These are phyloP conservation scores for Phytophthora ohioensis DNA, from an alignment of 352 stramenopile species.

Conservation along the genomic window DNA sequence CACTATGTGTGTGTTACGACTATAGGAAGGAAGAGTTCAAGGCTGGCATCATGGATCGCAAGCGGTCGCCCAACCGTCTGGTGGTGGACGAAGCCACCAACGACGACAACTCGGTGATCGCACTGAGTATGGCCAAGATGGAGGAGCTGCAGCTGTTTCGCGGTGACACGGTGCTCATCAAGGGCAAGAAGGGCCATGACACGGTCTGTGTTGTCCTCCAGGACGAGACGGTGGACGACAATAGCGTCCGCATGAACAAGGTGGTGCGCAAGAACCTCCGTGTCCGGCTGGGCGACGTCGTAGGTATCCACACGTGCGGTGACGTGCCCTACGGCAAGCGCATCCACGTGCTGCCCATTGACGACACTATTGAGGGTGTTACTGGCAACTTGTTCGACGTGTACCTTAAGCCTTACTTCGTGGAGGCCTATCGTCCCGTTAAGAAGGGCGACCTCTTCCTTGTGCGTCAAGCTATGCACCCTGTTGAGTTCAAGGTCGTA, in stretches of 20 bases:
- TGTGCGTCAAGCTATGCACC: conserved; percentile 98
- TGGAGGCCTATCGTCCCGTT: conserved; percentile 99
- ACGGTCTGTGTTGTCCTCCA: conserved; percentile 98
- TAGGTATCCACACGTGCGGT: conserved; percentile 96
- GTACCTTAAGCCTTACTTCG: conserved; percentile 99
- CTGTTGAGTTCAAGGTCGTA: conserved; percentile 99
- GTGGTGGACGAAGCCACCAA: conserved; percentile 98
- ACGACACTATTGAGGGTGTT: conserved; percentile 99
- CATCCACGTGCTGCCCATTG: conserved; percentile 98
- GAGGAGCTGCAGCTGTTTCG: conserved; percentile 99
- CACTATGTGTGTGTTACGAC: not conserved
- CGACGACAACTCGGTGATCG: conserved; percentile 99
- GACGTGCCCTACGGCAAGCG: conserved; percentile 99
- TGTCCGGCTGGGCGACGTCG: conserved; percentile 97
- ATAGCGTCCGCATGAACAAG: conserved; percentile 99
- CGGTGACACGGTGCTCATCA: conserved; percentile 99
- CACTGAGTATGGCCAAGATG: conserved; percentile 95
- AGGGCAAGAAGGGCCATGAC: conserved; percentile 98
- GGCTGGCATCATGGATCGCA: conserved; percentile 90
- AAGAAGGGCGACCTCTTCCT: conserved; percentile 99
- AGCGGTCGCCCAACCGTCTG: conserved; percentile 98
- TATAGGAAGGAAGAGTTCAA: conserved; percentile 85
- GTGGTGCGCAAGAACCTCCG: conserved; percentile 99
- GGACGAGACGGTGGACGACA: conserved; percentile 98
- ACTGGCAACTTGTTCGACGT: conserved; percentile 99